phyloP scores from a whole-genome alignment of 2,329 filamentous ascomycete genomes.

The Alternaria dauci region DNA sequence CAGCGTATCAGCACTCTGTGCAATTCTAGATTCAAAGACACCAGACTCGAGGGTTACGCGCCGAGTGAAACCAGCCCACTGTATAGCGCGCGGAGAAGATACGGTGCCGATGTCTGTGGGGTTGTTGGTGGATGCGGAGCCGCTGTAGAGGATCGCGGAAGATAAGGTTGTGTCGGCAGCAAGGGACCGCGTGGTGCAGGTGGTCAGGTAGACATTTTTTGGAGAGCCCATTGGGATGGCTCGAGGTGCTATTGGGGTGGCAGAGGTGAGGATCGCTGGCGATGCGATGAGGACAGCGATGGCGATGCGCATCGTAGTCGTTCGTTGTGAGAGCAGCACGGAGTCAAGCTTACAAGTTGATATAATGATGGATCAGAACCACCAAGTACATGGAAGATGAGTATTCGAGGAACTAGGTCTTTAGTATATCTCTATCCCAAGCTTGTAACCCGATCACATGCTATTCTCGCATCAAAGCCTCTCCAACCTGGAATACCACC shows the following conservation, averaged over 20 bases:
- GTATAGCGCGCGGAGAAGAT: background rate
- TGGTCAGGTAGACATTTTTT: conserved; percentile 24
- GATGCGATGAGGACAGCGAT: background rate
- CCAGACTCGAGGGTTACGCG: conserved; percentile 6
- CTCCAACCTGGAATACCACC: background rate
- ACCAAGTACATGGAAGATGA: background rate
- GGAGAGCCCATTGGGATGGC: conserved; percentile 8
- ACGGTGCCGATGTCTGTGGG: conserved; percentile 17
- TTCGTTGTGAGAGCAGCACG: background rate
- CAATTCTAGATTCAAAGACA: conserved; percentile 19
- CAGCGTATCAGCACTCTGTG: conserved; percentile 16
- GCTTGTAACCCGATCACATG: background rate
- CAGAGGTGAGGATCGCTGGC: background rate
- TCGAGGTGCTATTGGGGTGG: background rate
- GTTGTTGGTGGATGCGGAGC: conserved; percentile 3
- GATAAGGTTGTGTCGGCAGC: conserved; percentile 10
- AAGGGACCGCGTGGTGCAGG: conserved; percentile 20
- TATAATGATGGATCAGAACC: background rate
- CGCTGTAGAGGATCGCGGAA: conserved; percentile 21
- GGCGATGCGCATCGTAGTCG: background rate
- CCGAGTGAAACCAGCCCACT: conserved; percentile 14
- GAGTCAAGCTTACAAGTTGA: background rate
- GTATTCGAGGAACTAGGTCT: background rate
- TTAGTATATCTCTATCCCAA: background rate
- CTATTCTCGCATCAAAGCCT: background rate